phyloP scores from a whole-genome alignment of 2,329 filamentous ascomycete species.

The Ophiognomonia clavigignenti-juglandacearum region DNA sequence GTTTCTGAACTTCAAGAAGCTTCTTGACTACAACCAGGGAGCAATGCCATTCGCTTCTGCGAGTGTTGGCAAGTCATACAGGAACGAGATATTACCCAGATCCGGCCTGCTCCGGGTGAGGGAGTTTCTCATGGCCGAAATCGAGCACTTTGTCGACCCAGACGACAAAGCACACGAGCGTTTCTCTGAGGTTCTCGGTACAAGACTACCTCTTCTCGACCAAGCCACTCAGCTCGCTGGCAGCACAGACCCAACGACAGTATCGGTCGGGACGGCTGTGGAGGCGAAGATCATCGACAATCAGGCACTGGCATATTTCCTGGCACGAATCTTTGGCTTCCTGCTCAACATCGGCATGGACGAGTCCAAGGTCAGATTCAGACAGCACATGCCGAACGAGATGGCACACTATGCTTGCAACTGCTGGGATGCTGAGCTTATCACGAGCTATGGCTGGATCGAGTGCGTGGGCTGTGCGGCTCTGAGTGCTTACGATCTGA shows the following conservation, averaged over 20 bases:
- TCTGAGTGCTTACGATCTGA: constrained; percentile 61
- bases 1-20: constrained; percentile 64
- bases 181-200: constrained; percentile 56
- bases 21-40: constrained; percentile 64
- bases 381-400: constrained; percentile 67
- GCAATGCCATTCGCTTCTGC: constrained; percentile 67
- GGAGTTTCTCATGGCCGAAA: constrained; percentile 66
- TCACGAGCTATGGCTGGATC: constrained; percentile 49
- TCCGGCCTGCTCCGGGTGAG: constrained; percentile 61
- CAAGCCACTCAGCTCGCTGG: constrained; percentile 57
- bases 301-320: constrained; percentile 66
- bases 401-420: constrained; percentile 70
- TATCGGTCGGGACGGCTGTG: constrained; percentile 60
- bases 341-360: constrained; percentile 59
- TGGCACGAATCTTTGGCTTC: constrained; percentile 61
- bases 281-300: constrained; percentile 58
- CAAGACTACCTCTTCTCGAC: constrained; percentile 56
- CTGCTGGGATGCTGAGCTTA: constrained; percentile 66
- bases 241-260: constrained; percentile 49
- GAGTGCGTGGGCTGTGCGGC: constrained; percentile 68
- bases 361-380: constrained; percentile 59
- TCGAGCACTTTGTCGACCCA: constrained; percentile 66
- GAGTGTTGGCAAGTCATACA: constrained; percentile 66
- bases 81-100: constrained; percentile 65
- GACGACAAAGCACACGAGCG: constrained; percentile 61